Percentiles rank a stretch among this genome's conserved stretches.
These are phyloP conservation scores for Aulographum hederae DNA, from an alignment of 2,329 filamentous ascomycete genomes.

Conservation along the genomic window DNA sequence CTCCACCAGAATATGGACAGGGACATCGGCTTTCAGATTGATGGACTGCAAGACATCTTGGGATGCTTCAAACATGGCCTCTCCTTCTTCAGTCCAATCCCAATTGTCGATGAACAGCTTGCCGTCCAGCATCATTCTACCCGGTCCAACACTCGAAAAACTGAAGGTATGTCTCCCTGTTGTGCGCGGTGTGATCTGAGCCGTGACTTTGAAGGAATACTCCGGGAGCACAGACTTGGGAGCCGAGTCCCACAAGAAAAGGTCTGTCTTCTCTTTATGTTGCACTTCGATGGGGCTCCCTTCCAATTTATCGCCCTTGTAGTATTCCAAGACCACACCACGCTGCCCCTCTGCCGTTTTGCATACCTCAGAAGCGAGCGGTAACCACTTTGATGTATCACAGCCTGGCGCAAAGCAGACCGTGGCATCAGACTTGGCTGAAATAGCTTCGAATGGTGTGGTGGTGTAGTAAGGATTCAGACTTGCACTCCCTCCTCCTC, in stretches of 20 bases:
- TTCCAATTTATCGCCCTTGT: constrained; percentile 42
- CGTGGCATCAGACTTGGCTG: constrained; percentile 32
- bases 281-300: constrained; percentile 39
- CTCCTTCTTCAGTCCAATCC: constrained; percentile 51
- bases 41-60: constrained; percentile 44
- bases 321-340: constrained; percentile 48
- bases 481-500: constrained; percentile 48
- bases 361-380: constrained; percentile 41
- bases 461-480: constrained; percentile 52
- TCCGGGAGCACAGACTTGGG: constrained; percentile 41
- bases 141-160: constrained; percentile 49
- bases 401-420: constrained; percentile 43
- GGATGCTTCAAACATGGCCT: constrained; percentile 54
- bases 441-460: constrained; percentile 45
- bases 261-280: constrained; percentile 42
- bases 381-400: constrained; percentile 47
- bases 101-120: constrained; percentile 44
- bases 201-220: constrained; percentile 46
- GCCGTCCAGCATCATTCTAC: constrained; percentile 41
- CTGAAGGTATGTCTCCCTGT: constrained; percentile 47
- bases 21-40: constrained; percentile 38
- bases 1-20: constrained; percentile 43
- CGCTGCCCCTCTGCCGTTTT: constrained; percentile 36
- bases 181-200: constrained; percentile 37
- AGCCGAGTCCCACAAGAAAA: constrained; percentile 54